These are phyloP conservation scores for Leishmania lainsoni DNA, from an alignment of 208 protist species.

Conservation along the genomic window DNA sequence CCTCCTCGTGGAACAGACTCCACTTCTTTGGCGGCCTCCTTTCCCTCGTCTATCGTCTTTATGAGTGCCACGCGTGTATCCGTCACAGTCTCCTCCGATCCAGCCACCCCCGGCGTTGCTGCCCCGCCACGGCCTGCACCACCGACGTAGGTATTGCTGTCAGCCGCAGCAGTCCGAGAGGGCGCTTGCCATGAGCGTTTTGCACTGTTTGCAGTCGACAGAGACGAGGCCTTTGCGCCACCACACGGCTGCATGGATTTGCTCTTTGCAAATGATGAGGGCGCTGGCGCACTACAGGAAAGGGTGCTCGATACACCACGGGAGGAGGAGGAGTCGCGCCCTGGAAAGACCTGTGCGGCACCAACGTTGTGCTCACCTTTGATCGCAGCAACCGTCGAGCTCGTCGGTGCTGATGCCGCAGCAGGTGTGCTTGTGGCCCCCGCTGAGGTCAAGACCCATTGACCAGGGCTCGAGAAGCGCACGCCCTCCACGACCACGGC, in stretches of 20 bases:
- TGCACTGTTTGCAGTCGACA: background rate
- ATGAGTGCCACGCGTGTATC: background rate
- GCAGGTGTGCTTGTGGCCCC: background rate
- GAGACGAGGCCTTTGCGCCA: background rate
- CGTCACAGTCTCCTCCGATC: background rate
- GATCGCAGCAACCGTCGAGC: background rate
- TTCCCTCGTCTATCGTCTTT: background rate
- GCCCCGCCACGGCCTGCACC: background rate
- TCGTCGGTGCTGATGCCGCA: background rate
- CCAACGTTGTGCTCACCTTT: background rate
- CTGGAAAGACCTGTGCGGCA: background rate
- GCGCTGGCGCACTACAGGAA: background rate
- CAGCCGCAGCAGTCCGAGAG: background rate
- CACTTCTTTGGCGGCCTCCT: background rate
- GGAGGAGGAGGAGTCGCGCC: background rate
- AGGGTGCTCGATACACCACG: background rate
- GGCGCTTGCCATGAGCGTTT: background rate
- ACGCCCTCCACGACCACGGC: conserved; percentile 19
- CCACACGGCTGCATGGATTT: background rate
- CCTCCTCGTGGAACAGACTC: background rate
- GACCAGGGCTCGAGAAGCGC: background rate
- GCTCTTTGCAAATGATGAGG: background rate
- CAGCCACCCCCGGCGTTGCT: background rate
- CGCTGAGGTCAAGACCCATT: background rate
- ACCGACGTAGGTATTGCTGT: background rate